phyloP scores from a whole-genome alignment of 2,329 filamentous ascomycete genomes.

The Sclerotinia subarctica region DNA sequence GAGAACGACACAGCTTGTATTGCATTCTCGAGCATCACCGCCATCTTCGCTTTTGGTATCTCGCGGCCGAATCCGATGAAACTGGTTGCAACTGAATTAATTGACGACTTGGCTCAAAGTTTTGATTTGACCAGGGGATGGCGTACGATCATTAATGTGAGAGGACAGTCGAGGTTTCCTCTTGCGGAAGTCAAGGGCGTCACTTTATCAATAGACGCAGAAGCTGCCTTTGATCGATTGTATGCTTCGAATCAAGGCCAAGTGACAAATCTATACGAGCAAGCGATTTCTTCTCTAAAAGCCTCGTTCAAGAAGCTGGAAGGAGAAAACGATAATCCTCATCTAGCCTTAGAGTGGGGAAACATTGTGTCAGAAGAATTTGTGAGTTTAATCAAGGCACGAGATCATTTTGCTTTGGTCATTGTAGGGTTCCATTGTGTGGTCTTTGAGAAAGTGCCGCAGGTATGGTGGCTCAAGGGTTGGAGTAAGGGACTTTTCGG shows the following conservation, averaged over 20 bases:
- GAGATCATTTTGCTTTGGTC: not conserved
- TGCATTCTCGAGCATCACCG: conserved; percentile 1
- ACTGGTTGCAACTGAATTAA: not conserved
- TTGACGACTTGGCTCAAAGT: not conserved
- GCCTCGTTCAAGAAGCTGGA: not conserved
- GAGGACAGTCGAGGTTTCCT: not conserved
- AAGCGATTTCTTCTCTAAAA: not conserved
- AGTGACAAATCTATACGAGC: not conserved
- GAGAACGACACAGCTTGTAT: not conserved
- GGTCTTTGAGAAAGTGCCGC: not conserved
- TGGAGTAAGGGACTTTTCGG: not conserved
- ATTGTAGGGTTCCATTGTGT: not conserved
- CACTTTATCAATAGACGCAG: not conserved
- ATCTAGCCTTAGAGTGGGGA: not conserved
- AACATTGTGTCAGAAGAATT: not conserved
- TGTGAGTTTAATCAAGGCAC: not conserved
- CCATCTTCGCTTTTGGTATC: not conserved
- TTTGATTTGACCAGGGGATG: not conserved
- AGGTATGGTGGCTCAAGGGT: not conserved
- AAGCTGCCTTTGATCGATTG: not conserved
- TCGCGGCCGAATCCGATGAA: not conserved
- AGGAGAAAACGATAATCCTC: not conserved
- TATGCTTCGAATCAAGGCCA: not conserved
- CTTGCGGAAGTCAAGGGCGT: no score
- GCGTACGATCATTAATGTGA: not conserved